Conservation (phyloP, 345 rosid genomes). For the Rhizophora apiculata region DNA sequence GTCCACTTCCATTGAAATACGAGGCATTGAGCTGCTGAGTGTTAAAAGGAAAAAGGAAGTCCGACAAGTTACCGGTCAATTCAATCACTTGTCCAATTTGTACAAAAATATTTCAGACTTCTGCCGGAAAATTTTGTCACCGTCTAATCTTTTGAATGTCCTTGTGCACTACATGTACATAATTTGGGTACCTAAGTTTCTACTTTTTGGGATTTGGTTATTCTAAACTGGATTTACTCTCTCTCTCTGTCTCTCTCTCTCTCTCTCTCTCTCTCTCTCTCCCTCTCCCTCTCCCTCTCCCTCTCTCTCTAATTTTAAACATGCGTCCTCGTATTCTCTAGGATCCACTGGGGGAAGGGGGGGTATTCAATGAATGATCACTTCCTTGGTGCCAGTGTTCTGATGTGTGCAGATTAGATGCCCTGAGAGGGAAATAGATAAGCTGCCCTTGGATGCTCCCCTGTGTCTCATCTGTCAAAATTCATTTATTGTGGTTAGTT, state of each 20-base stretch:
- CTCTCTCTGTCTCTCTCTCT: background rate
- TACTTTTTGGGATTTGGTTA: constrained; percentile 1
- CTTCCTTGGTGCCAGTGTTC: constrained; percentile 5
- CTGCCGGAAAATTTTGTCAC: constrained; percentile 60
- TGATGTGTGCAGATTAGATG: background rate
- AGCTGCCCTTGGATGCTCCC: constrained; percentile 26
- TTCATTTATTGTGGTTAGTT: constrained; percentile 12
- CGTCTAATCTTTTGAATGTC: constrained; percentile 7
- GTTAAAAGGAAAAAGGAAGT: background rate
- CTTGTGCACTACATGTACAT: constrained; percentile 37
- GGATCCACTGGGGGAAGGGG: background rate
- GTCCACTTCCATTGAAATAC: constrained; percentile 71
- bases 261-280: too few species aligned
- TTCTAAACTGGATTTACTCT: constrained; percentile 1
- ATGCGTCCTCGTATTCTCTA: background rate
- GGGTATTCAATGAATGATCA: background rate
- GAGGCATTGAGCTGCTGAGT: constrained; percentile 84
- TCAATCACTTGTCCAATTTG: constrained; percentile 34
- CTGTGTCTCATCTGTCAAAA: constrained; percentile 20
- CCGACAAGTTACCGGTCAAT: constrained; percentile 37
- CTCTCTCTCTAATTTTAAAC: background rate
- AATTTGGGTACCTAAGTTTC: constrained; percentile 25
- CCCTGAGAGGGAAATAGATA: background rate
- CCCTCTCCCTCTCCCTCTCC: too few species aligned
- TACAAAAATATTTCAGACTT: constrained; percentile 28